These are phyloP conservation scores for Gyrodon lividus DNA, from an alignment of 768 basidiomycete species.

Conservation along the genomic window DNA sequence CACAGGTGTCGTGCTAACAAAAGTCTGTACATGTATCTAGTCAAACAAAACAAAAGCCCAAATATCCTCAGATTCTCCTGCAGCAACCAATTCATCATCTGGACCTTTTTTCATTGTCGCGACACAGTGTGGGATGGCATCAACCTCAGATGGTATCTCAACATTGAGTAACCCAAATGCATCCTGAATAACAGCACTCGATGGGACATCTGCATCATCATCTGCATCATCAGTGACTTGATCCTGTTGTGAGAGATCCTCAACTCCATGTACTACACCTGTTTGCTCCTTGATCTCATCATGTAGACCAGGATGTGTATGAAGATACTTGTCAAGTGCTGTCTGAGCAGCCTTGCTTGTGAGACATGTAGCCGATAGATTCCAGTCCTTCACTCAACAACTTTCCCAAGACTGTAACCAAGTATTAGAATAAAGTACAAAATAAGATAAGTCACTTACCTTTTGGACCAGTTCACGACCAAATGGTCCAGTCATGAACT, in stretches of 20 bases:
- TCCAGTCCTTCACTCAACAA: conserved; percentile 14
- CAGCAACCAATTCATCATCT: too few relatives aligned
- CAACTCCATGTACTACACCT: background rate
- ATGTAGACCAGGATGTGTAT: conserved; percentile 5
- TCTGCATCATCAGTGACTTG: background rate
- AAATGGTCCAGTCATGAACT: conserved; percentile 12
- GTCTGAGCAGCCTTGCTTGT: conserved; percentile 13
- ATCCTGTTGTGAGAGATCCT: background rate
- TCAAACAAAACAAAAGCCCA: too few relatives aligned
- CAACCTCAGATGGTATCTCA: too few relatives aligned
- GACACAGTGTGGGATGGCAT: too few relatives aligned
- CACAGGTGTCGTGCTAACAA: too few relatives aligned
- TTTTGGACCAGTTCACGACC: conserved; percentile 18
- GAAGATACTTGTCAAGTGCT: conserved; percentile 17
- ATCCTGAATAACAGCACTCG: conserved; percentile 3
- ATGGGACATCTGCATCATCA: conserved; percentile 6
- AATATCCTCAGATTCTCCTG: too few relatives aligned
- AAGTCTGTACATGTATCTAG: too few relatives aligned
- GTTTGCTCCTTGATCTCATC: conserved; percentile 14
- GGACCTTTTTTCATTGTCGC: too few relatives aligned
- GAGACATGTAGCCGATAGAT: conserved; percentile 16
- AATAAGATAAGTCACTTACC: conserved; percentile 1
- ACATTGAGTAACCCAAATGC: background rate
- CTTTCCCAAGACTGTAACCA: conserved; percentile 14
- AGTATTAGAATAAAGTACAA: background rate